Conservation (phyloP, 2,329 filamentous ascomycete species). For the Cladophialophora immunda region DNA sequence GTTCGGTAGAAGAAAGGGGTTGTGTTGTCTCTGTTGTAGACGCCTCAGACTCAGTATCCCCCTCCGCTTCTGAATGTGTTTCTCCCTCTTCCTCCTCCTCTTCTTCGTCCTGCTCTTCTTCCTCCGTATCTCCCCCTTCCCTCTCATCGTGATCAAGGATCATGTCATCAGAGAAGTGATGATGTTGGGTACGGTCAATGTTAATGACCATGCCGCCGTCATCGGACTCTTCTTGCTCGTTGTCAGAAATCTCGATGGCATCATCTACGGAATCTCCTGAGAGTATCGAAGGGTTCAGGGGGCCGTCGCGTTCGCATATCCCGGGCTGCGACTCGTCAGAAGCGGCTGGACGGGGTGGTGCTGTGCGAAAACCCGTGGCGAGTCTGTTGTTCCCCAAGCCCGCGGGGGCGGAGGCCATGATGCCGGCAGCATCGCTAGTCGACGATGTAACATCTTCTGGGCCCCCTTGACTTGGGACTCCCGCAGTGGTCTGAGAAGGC, state of each 20-base stretch:
- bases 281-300: background rate
- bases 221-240: conserved; percentile 39
- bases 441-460: background rate
- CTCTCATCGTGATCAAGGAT: conserved; percentile 22
- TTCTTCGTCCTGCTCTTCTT: background rate
- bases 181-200: conserved; percentile 42
- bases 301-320: background rate
- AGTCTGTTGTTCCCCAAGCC: conserved; percentile 40
- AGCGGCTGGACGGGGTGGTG: background rate
- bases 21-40: conserved; percentile 11
- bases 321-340: background rate
- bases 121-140: conserved; percentile 1
- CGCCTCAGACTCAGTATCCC: conserved; percentile 5
- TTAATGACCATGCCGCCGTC: conserved; percentile 55
- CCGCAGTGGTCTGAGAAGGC: background rate
- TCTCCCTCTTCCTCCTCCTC: conserved; percentile 9
- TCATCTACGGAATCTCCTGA: conserved; percentile 28
- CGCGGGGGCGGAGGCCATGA: background rate
- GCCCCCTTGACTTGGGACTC: background rate
- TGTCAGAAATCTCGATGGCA: conserved; percentile 43
- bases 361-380: conserved; percentile 32
- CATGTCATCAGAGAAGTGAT: conserved; percentile 29
- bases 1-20: conserved; percentile 13
- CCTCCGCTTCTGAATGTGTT: background rate
- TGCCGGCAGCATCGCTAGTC: background rate